Conservation (phyloP, 2,329 filamentous ascomycete genomes). For the Colletotrichum cuscutae region DNA sequence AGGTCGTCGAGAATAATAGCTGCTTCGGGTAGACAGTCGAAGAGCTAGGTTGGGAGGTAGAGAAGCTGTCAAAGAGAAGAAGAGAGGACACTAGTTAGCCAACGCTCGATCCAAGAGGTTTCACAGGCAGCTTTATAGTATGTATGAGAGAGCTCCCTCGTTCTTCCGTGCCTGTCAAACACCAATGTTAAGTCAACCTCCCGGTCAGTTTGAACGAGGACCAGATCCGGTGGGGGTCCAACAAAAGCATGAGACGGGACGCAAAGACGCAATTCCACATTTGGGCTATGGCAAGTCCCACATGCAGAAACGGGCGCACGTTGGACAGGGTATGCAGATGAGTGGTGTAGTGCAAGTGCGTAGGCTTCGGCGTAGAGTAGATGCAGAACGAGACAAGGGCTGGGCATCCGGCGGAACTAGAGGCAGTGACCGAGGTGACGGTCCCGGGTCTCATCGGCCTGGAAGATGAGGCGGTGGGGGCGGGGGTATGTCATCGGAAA, state of each 20-base stretch:
- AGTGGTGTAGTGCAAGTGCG: background rate
- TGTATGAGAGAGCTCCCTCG: constrained; percentile 11
- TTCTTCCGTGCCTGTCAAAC: constrained; percentile 19
- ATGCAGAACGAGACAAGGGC: constrained; percentile 4
- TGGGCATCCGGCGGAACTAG: constrained; percentile 22
- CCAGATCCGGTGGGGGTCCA: constrained; percentile 31
- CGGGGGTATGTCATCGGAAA: constrained; percentile 31
- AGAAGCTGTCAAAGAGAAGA: constrained; percentile 8
- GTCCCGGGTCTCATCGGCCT: constrained; percentile 30
- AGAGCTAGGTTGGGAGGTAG: background rate
- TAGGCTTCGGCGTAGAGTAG: background rate
- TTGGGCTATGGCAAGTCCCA: constrained; percentile 24
- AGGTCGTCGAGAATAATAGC: background rate
- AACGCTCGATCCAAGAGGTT: constrained; percentile 7
- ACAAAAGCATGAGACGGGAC: constrained; percentile 27
- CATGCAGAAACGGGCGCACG: constrained; percentile 23
- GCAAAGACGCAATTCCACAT: constrained; percentile 26
- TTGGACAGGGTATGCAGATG: constrained; percentile 17
- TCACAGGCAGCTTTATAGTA: constrained; percentile 31
- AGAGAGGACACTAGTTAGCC: constrained; percentile 6
- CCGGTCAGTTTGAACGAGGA: constrained; percentile 17
- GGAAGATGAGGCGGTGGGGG: constrained; percentile 23
- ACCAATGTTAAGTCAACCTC: constrained; percentile 23
- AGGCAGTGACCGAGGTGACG: constrained; percentile 27
- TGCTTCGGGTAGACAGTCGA: background rate